Evolutionary conservation across 257 asterid genomes (phyloP).

Genomic region (Solanum peruvianum): DNA sequence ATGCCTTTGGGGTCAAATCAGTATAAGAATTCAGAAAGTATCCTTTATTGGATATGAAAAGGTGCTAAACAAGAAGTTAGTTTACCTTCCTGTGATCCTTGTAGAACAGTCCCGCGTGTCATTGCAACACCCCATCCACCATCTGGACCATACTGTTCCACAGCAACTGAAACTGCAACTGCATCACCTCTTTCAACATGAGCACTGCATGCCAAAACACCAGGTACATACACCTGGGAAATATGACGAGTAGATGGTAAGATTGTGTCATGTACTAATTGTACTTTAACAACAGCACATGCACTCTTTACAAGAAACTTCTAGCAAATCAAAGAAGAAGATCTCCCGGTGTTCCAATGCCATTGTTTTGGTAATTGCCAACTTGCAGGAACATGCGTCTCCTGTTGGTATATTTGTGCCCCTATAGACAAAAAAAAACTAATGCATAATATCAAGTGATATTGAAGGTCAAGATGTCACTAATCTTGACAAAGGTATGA

Average conservation of each 20-base stretch:
- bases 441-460: background rate
- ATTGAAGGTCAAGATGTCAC: background rate
- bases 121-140: constrained; percentile 91
- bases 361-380: background rate
- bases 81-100: constrained; percentile 71
- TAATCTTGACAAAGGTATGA: background rate
- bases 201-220: constrained; percentile 98
- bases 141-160: constrained; percentile 67
- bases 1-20: background rate
- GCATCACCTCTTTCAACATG: constrained; percentile 87
- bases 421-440: background rate
- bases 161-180: constrained; percentile 88
- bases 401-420: background rate
- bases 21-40: background rate
- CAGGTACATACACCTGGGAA: constrained; percentile 83
- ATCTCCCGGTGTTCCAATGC: background rate
- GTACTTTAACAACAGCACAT: background rate
- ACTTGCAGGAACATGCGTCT: background rate
- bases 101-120: constrained; percentile 86
- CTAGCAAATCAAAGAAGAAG: background rate
- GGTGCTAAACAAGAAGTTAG: background rate
- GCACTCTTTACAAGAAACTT: background rate
- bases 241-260: background rate
- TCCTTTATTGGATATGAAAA: background rate
- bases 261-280: background rate